phyloP scores from a whole-genome alignment of 495 filamentous ascomycete genomes.

The Penicillium psychrofluorescens region DNA sequence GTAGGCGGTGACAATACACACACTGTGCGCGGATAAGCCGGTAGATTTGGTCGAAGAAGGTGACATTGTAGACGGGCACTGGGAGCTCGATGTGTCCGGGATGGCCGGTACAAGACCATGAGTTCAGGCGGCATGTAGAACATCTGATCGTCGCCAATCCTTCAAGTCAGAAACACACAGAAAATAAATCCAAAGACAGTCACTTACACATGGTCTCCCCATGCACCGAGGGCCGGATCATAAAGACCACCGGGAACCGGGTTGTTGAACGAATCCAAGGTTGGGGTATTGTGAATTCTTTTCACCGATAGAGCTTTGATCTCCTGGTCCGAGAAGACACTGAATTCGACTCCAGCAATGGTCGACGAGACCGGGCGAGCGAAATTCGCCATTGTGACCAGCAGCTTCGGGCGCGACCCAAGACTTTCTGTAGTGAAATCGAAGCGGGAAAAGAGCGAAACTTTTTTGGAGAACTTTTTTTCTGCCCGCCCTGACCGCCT shows the following conservation, averaged over 20 bases:
- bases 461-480: slow-evolving; percentile 24
- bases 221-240: slow-evolving; percentile 88
- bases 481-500: slow-evolving; percentile 23
- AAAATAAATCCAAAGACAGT: slow-evolving; percentile 1
- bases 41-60: slow-evolving; percentile 85
- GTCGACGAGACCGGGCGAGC: slow-evolving; percentile 80
- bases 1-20: slow-evolving; percentile 78
- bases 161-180: slow-evolving; percentile 3
- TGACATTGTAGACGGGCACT: slow-evolving; percentile 84
- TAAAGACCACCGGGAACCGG: slow-evolving; percentile 85
- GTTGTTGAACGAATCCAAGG: slow-evolving; percentile 82
- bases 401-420: slow-evolving; percentile 38
- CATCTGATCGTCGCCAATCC: slow-evolving; percentile 51
- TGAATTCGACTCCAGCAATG: slow-evolving; percentile 86
- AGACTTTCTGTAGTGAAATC: slow-evolving; percentile 9
- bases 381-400: slow-evolving; percentile 60
- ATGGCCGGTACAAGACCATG: slow-evolving; percentile 82
- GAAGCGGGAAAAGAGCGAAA: slow-evolving; percentile 16
- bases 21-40: slow-evolving; percentile 81
- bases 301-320: slow-evolving; percentile 86
- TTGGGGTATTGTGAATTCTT: slow-evolving; percentile 79
- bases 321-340: slow-evolving; percentile 69
- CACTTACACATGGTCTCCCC: slow-evolving; percentile 70
- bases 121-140: slow-evolving; percentile 77
- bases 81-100: slow-evolving; percentile 92